These are phyloP conservation scores for Lizonia empirigonia DNA, from an alignment of 2,329 filamentous ascomycete genomes.

Conservation along the genomic window DNA sequence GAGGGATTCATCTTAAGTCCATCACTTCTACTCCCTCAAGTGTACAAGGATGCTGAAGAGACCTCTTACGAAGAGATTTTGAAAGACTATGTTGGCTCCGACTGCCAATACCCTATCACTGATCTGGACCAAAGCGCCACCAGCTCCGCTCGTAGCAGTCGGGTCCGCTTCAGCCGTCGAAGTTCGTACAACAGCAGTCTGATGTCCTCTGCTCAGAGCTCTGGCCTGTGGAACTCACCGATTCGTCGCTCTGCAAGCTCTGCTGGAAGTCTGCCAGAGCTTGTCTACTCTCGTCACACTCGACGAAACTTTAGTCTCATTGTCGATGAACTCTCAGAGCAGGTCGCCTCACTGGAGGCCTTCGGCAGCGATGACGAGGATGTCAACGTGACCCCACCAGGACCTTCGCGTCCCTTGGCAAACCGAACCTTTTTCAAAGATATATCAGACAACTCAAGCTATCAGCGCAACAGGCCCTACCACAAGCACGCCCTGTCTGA, in stretches of 20 bases:
- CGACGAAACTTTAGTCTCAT: conserved; percentile 40
- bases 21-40: conserved; percentile 42
- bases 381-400: conserved; percentile 39
- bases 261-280: conserved; percentile 47
- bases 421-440: conserved; percentile 42
- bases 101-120: conserved; percentile 55
- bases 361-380: conserved; percentile 38
- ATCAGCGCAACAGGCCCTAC: conserved; percentile 34
- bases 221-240: conserved; percentile 42
- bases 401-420: conserved; percentile 32
- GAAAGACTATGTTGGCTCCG: conserved; percentile 52
- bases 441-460: conserved; percentile 23
- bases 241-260: conserved; percentile 47
- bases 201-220: conserved; percentile 49
- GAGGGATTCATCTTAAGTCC: conserved; percentile 49
- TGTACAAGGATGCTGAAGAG: conserved; percentile 45
- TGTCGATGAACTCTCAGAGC: conserved; percentile 42
- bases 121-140: conserved; percentile 48
- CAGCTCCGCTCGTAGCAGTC: conserved; percentile 55
- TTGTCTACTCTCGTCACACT: conserved; percentile 43
- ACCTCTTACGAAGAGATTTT: conserved; percentile 47
- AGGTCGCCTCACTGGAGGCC: conserved; percentile 36
- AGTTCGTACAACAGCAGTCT: conserved; percentile 64
- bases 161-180: conserved; percentile 60
- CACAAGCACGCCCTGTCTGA: conserved; percentile 46